Evolutionary conservation across 495 filamentous ascomycete species (phyloP).

Genomic region (Aspergillus cavernicola): DNA sequence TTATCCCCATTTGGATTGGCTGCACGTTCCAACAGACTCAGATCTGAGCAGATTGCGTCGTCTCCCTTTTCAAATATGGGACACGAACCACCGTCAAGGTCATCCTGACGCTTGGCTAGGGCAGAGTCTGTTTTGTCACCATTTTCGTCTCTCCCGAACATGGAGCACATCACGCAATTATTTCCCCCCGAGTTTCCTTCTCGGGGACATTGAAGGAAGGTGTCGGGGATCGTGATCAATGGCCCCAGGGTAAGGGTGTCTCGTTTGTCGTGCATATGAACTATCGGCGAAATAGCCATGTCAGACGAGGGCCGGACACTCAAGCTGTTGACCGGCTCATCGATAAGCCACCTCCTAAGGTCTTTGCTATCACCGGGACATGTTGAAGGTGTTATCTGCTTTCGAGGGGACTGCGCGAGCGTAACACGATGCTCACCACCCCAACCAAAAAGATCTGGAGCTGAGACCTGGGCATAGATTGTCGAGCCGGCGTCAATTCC

Average conservation of each 20-base stretch:
- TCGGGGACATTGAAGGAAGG: background rate
- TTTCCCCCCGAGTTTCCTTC: background rate
- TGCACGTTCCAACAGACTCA: background rate
- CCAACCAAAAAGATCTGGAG: slow-evolving; percentile 18
- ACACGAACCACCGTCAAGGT: background rate
- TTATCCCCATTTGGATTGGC: background rate
- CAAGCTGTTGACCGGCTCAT: background rate
- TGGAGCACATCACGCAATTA: background rate
- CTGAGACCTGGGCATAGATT: slow-evolving; percentile 17
- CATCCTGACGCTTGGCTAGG: background rate
- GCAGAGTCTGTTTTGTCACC: background rate
- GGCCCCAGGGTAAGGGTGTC: slow-evolving; percentile 4
- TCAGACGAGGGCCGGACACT: background rate
- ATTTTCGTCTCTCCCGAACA: background rate
- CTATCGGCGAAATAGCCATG: background rate
- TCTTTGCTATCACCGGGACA: slow-evolving; percentile 1
- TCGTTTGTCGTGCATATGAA: background rate
- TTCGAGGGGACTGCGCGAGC: background rate
- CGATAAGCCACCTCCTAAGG: background rate
- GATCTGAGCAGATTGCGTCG: background rate
- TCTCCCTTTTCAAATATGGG: background rate
- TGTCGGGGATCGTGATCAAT: slow-evolving; percentile 1
- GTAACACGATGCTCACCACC: background rate
- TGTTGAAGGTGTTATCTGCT: slow-evolving; percentile 1
- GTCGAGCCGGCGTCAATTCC: slow-evolving; percentile 23